Evolutionary conservation across 768 basidiomycete species (phyloP), one percentile per base, ranked within the genome.

Genomic region (Tylopilus vinaceipallidus): DNA sequence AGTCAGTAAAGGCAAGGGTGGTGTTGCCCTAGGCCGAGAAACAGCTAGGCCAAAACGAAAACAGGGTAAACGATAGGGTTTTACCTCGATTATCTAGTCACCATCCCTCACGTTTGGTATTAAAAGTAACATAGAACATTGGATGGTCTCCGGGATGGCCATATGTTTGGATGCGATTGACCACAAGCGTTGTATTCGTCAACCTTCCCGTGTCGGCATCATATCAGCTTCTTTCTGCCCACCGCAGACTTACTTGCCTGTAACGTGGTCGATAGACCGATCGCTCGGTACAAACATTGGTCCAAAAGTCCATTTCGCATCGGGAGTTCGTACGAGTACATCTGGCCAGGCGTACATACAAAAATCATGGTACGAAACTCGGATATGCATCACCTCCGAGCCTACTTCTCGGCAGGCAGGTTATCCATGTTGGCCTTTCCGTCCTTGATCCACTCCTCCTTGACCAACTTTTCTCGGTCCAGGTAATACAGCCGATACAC

Each of bases 401-500:
- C 12, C 49, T 55, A 69, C 52, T 47, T 61, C 13, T 69, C 67
- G 1, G 54, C 39, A 11, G 63, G 61, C 27, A 66, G 53, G 39
- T 60, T 59, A 14, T 59, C 59, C 55, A 72, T 57, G 33, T 76
- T 76, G 8, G 84, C 88, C 70, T 81, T 86, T 39, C 86, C 88
- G 4, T 86, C 82, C 47, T 88, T 85, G 54, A 93, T 79, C 89
- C 90, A 91, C 62, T 91, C 83, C 62, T 87, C 75, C 71, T 90
- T 90, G 45, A 92, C 86, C 71, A 94, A 59, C 74, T 83, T 86
- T 64, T 86, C 84, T 73, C 73, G 84, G 41, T 84, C 85, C 9
- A 70, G 66, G 61, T 83, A 88, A 65, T 92, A 90, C 59, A 89
- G 64, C 55, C 84, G 77, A 68, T 95, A 94, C 49, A 91, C 89